Evolutionary conservation across 192 early-diverging fungal species (phyloP).

Genomic region (Coemansia sp.): DNA sequence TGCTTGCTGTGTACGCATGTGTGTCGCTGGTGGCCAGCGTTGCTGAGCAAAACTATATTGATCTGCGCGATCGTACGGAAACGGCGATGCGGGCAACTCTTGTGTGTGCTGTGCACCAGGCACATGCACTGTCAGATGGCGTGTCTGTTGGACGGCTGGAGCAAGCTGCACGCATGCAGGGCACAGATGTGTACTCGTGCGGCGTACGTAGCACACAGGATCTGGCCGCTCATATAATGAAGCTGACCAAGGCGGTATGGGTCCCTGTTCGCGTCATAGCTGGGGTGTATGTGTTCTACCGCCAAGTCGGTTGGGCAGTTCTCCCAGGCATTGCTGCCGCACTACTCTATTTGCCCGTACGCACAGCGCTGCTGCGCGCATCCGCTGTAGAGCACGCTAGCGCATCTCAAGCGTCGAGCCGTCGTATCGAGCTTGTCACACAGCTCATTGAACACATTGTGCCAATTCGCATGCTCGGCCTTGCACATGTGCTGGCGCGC

Average conservation of each 20-base stretch:
- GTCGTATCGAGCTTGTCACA: conserved; percentile 8
- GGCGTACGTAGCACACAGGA: conserved; percentile 14
- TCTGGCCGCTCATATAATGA: conserved; percentile 17
- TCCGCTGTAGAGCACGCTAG: neutral
- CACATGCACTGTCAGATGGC: neutral
- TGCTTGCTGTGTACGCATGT: conserved; percentile 2
- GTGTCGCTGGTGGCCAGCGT: conserved; percentile 2
- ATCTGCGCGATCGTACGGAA: conserved; percentile 21
- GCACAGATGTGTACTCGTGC: conserved; percentile 31
- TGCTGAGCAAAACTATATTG: conserved; percentile 47
- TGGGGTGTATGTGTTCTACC: conserved; percentile 32
- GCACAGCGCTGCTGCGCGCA: conserved; percentile 11
- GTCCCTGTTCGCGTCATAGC: conserved; percentile 19
- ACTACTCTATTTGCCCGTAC: conserved; percentile 29
- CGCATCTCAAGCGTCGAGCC: neutral
- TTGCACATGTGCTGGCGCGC: conserved; percentile 7
- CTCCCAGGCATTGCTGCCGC: conserved; percentile 18
- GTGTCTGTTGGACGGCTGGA: neutral
- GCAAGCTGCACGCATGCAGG: neutral
- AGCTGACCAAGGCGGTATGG: conserved; percentile 20
- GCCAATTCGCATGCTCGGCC: conserved; percentile 32
- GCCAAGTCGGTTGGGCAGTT: conserved; percentile 42
- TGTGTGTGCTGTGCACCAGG: conserved; percentile 21
- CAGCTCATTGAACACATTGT: conserved; percentile 29
- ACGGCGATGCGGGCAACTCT: conserved; percentile 26